Evolutionary conservation across 2,329 filamentous ascomycete genomes (phyloP).

Genomic region (Colletotrichum brevisporum): DNA sequence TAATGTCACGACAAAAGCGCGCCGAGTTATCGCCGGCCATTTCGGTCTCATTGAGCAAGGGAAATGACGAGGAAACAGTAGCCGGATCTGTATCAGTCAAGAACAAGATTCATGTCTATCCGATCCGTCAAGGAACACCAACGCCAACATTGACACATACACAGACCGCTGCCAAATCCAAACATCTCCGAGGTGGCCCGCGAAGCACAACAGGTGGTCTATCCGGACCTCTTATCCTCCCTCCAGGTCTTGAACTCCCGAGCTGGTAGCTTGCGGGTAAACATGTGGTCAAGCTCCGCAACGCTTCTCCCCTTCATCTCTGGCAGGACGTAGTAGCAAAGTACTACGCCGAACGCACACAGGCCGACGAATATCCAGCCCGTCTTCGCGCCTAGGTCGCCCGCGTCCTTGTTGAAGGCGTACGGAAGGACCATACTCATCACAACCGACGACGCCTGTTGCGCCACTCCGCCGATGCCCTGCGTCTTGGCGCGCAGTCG

Average conservation of each 20-base stretch:
- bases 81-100: no score
- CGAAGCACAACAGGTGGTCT: background rate
- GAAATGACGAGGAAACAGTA: no score
- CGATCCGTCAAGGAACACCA: background rate
- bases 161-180: background rate
- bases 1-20: no score
- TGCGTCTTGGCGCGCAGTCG: constrained; percentile 59
- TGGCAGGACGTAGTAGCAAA: constrained; percentile 62
- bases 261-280: constrained; percentile 66
- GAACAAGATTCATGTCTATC: background rate
- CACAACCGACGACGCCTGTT: constrained; percentile 51
- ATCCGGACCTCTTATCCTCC: background rate
- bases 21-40: no score
- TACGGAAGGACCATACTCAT: constrained; percentile 64
- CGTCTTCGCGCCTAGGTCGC: constrained; percentile 55
- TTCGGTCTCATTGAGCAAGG: no score
- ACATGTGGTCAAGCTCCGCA: constrained; percentile 68
- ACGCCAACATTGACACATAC: background rate
- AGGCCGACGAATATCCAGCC: constrained; percentile 55
- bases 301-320: constrained; percentile 65
- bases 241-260: constrained; percentile 63
- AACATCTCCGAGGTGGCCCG: background rate
- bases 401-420: constrained; percentile 58
- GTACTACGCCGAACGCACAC: constrained; percentile 49
- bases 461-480: constrained; percentile 57